phyloP scores from a whole-genome alignment of 495 filamentous ascomycete genomes.

The Podospora conica region DNA sequence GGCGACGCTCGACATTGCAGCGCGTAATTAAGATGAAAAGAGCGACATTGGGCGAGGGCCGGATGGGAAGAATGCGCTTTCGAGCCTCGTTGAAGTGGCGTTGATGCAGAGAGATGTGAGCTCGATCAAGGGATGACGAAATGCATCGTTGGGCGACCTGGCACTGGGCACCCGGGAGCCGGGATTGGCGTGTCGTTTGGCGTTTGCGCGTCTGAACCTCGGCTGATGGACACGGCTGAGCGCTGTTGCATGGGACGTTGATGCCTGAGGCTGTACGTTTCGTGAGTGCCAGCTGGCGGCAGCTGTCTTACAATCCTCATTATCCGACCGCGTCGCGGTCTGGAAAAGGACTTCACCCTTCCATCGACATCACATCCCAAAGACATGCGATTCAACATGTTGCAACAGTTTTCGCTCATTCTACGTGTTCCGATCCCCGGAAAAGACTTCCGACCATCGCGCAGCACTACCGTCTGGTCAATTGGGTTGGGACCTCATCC shows the following conservation, averaged over 20 bases:
- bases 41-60: constrained; percentile 6
- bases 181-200: constrained; percentile 3
- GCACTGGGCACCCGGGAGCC: background rate
- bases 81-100: background rate
- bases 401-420: background rate
- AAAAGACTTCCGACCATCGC: background rate
- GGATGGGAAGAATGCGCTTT: background rate
- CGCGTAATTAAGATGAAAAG: background rate
- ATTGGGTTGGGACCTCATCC: background rate
- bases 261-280: background rate
- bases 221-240: background rate
- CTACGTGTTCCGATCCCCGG: background rate
- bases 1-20: constrained; percentile 14
- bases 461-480: background rate
- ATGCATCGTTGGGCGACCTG: background rate
- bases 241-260: no score
- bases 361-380: background rate
- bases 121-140: constrained; percentile 8
- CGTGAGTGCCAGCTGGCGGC: background rate
- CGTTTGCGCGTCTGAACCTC: background rate
- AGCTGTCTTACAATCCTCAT: background rate
- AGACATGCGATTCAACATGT: background rate
- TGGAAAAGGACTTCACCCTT: background rate
- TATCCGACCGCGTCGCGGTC: background rate
- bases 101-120: background rate